Evolutionary conservation across 2,329 filamentous ascomycete species (phyloP), one percentile per base, ranked within the genome.

Genomic region (Exophiala aquamarina): DNA sequence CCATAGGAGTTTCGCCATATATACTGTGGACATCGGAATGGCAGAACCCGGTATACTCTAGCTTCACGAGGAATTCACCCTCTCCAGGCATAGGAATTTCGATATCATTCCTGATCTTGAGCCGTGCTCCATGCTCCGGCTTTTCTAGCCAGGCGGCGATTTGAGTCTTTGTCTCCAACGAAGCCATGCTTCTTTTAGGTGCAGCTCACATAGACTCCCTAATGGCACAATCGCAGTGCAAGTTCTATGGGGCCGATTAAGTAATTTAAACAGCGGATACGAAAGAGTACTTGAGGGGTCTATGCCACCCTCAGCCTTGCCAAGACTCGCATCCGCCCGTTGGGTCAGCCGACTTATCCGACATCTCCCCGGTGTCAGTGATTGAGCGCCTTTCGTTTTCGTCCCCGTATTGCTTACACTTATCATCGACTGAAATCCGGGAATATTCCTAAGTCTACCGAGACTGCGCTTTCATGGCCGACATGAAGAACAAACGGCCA

Each of bases 1-100:
- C 56, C 71, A 74, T 61, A 37, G 66, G 56, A 51, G 70, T 63
- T 56, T 70, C 65, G 6, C 68, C 68, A 9, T 65, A 64, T 4
- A 74, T 66, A 49, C 71, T 73, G 48, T 69, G 68, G 45, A 72
- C 67, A 58, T 75, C 72, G 1, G 71, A 73, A 59, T 75, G 71
- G 41, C 60, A 75, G 18, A 75, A 69, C 0, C 72, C 72, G 0
- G 70, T 73, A 55, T 61, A 74, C 50, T 75, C 71, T 8, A 74
- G 61, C 48, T 74, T 73, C 31, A 75, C 63, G 11, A 75, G 64
- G n/a, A 75, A 49, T 45, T 75, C 70, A 3, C 68, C 65, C 1
- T 65, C 50, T 3, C 55, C 55, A 0, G 71, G 71, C 4, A 55
- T 53, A 14, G 72, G 66, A 2, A 74, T 62, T 2, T 64, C 59